Conservation (phyloP, 2,329 filamentous ascomycete species). For the Zopfia rhizophila region DNA sequence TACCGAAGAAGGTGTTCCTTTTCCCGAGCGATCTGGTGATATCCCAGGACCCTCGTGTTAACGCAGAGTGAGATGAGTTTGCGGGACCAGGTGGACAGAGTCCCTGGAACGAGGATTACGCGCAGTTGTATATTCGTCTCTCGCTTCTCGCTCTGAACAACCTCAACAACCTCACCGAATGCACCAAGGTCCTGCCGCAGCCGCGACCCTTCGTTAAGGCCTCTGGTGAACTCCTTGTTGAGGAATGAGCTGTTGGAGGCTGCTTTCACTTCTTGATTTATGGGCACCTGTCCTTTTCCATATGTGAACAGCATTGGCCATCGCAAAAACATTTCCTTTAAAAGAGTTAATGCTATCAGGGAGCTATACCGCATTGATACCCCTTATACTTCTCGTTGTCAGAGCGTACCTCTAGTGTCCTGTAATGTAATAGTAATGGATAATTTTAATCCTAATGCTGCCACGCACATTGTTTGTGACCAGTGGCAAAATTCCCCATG, state of each 20-base stretch:
- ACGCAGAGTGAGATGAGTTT: slow-evolving; percentile 38
- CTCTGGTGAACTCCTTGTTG: slow-evolving; percentile 20
- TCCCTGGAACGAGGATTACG: slow-evolving; percentile 54
- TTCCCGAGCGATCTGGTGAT: slow-evolving; percentile 44
- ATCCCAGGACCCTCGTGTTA: slow-evolving; percentile 35
- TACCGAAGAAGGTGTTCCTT: slow-evolving; percentile 39
- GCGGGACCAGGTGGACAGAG: slow-evolving; percentile 22
- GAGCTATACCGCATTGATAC: too few relatives aligned
- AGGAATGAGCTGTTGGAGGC: slow-evolving; percentile 19
- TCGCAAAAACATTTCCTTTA: too few relatives aligned
- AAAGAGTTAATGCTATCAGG: too few relatives aligned
- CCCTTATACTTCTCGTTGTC: too few relatives aligned
- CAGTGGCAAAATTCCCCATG: too few relatives aligned
- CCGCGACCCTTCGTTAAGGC: slow-evolving; percentile 18
- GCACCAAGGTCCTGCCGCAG: slow-evolving; percentile 60
- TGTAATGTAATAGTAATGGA: too few relatives aligned
- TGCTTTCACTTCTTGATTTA: too few relatives aligned
- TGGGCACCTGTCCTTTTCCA: too few relatives aligned
- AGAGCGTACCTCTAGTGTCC: too few relatives aligned
- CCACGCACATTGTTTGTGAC: too few relatives aligned
- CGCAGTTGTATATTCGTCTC: slow-evolving; percentile 62
- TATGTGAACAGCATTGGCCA: too few relatives aligned
- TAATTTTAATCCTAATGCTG: too few relatives aligned
- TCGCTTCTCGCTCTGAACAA: slow-evolving; percentile 65
- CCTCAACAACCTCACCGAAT: slow-evolving; percentile 64